Evolutionary conservation across 2,329 filamentous ascomycete species (phyloP), one percentile per base, ranked within the genome.

Genomic region (Dactylonectria macrodidyma): DNA sequence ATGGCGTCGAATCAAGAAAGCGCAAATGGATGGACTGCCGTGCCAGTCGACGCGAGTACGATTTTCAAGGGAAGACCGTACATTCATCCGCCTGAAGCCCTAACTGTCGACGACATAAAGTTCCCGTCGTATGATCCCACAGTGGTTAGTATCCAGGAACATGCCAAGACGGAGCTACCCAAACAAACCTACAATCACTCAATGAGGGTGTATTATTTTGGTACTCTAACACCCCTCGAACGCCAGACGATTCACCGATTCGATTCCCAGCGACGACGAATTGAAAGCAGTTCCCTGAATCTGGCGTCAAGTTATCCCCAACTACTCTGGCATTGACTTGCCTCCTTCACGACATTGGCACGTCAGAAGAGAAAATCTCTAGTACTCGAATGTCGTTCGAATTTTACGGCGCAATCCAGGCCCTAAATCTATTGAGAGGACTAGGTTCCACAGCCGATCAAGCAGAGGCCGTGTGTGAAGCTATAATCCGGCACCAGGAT

Each of bases 271-370:
- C 80, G 24, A 81, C 78, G 34, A 78, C 80, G 1, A 86, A 87
- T 62, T 78, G 86, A 2, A 73, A 71, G 46, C 79, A 86, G 44
- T 86, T 87, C 59, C 83, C 84, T 2, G 75, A 81, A 8, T 71
- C 81, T 2, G 77, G 76, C 1, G 52, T 61, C 1, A 67, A 67
- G 8, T 69, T 87, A 7, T 86, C 84, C 1, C 73, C 79, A 1
- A 80, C 81, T 0, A 87, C 87, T 1, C 82, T 84, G n/a, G 89
- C 91, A 58, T 79, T 95, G 1, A 85, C 91, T 1, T 90, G 87
- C 67, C 83, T 95, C 2, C 85, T 95, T 3, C 93, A 95, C 78
- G 92, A 95, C 79, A 91, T 95, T 68, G 92, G 91, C 24, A 93
- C 90, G 0, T 89, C 90, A 0, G 77, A 84, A 3, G 81, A 85